Percentiles rank a stretch among this genome's conserved stretches.
These are phyloP conservation scores for Cytidiella melzeri DNA, from an alignment of 768 basidiomycete genomes.

Conservation along the genomic window DNA sequence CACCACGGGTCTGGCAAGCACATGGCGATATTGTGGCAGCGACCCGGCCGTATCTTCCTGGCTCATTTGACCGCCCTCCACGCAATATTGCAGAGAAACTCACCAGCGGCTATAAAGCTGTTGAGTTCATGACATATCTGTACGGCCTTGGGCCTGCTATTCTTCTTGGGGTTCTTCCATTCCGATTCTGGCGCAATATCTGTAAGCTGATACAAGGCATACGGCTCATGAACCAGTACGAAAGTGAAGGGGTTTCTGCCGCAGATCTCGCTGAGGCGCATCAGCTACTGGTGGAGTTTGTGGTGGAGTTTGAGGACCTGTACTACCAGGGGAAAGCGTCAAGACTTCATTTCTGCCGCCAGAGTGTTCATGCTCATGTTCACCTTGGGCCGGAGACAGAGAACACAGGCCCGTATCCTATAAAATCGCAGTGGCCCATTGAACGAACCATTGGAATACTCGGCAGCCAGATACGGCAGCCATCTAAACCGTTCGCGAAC, in stretches of 20 bases:
- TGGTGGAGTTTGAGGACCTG: constrained; percentile 28
- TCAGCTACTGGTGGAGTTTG: constrained; percentile 20
- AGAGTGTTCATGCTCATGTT: constrained; percentile 25
- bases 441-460: constrained; percentile 22
- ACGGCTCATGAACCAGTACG: constrained; percentile 16
- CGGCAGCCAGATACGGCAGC: constrained; percentile 22
- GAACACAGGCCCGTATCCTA: constrained; percentile 14
- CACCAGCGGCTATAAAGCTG: constrained; percentile 29
- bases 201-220: constrained; percentile 23
- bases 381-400: constrained; percentile 24
- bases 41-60: too few species aligned
- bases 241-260: constrained; percentile 4
- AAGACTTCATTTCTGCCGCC: constrained; percentile 30
- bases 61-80: too few species aligned
- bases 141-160: constrained; percentile 21
- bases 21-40: too few species aligned
- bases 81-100: too few species aligned
- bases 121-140: constrained; percentile 21
- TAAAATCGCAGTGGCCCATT: constrained; percentile 19
- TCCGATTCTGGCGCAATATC: constrained; percentile 20
- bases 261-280: constrained; percentile 21
- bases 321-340: constrained; percentile 25
- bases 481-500: constrained; percentile 21
- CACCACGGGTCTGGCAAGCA: too few species aligned
- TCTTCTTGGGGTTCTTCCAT: constrained; percentile 18